Evolutionary conservation across 305 asterid species (phyloP).

Genomic region (Fraxinus albicans): DNA sequence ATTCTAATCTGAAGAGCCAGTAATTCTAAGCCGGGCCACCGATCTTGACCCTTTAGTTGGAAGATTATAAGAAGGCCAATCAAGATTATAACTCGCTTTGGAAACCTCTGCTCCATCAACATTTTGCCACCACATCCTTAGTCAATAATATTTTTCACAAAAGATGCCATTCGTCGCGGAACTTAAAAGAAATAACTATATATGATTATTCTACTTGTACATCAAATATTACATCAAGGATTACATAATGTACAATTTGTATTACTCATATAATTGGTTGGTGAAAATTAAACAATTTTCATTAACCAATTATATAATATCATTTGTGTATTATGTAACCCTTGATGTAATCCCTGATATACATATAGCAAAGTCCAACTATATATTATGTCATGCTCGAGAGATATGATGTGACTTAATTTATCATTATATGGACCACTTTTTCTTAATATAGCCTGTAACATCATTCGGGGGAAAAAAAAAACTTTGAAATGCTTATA

Average conservation of each 20-base stretch:
- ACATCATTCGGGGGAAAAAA: background rate
- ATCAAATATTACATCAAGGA: too few relatives aligned
- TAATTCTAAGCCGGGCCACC: background rate
- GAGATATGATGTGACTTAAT: background rate
- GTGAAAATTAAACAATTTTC: background rate
- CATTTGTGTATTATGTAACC: background rate
- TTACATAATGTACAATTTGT: background rate
- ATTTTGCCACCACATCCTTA: background rate
- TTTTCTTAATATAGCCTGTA: background rate
- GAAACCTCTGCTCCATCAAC: slow-evolving; percentile 16
- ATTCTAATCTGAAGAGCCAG: background rate
- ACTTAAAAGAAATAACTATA: background rate
- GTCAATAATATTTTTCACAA: background rate
- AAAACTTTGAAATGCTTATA: background rate
- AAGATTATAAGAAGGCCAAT: slow-evolving; percentile 10
- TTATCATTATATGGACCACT: background rate
- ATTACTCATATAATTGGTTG: background rate
- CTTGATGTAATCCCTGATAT: background rate
- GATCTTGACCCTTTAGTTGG: slow-evolving; percentile 26
- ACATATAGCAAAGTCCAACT: background rate
- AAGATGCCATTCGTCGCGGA: background rate
- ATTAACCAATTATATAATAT: background rate
- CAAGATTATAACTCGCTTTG: background rate
- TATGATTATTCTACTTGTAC: background rate
- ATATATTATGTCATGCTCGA: background rate